These are phyloP conservation scores for Pythium aristosporum DNA, from an alignment of 352 stramenopile genomes.

Conservation along the genomic window DNA sequence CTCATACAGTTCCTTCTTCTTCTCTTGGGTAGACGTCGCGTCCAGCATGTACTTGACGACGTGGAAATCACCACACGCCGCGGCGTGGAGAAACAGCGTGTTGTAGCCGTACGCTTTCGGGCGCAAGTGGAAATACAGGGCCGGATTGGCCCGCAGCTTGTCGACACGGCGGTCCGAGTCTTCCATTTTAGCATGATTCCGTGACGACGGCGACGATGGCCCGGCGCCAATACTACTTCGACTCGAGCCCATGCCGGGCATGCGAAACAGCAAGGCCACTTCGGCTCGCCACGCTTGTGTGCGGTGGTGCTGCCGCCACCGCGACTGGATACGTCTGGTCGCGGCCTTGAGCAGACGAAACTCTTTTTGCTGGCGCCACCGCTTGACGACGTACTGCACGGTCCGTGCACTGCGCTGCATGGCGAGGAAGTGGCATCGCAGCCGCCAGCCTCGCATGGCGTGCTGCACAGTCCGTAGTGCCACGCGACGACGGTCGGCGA, in stretches of 20 bases:
- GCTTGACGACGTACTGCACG: slow-evolving; percentile 56
- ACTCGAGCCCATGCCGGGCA: background rate
- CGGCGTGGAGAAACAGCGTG: slow-evolving; percentile 68
- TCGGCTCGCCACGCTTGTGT: slow-evolving; percentile 42
- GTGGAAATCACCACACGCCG: slow-evolving; percentile 66
- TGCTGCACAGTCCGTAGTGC: slow-evolving; percentile 51
- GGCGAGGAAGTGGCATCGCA: slow-evolving; percentile 39
- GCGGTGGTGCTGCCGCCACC: slow-evolving; percentile 42
- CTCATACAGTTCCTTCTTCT: slow-evolving; percentile 34
- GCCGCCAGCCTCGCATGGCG: slow-evolving; percentile 46
- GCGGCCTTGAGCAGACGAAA: slow-evolving; percentile 33
- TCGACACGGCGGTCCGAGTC: slow-evolving; percentile 65
- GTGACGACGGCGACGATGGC: slow-evolving; percentile 28
- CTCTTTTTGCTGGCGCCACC: slow-evolving; percentile 51
- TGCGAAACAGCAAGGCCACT: slow-evolving; percentile 50
- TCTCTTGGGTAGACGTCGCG: slow-evolving; percentile 1
- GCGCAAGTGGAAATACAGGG: slow-evolving; percentile 52
- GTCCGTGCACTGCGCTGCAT: slow-evolving; percentile 29
- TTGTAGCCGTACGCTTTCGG: slow-evolving; percentile 59
- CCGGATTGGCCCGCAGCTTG: slow-evolving; percentile 43
- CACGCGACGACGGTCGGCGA: slow-evolving; percentile 24
- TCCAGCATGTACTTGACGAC: slow-evolving; percentile 78
- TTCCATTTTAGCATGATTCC: slow-evolving; percentile 62
- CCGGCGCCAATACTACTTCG: background rate
- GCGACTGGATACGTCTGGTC: slow-evolving; percentile 39